phyloP scores from a whole-genome alignment of 2,329 filamentous ascomycete species.

The Nothomitra cinnamomea region DNA sequence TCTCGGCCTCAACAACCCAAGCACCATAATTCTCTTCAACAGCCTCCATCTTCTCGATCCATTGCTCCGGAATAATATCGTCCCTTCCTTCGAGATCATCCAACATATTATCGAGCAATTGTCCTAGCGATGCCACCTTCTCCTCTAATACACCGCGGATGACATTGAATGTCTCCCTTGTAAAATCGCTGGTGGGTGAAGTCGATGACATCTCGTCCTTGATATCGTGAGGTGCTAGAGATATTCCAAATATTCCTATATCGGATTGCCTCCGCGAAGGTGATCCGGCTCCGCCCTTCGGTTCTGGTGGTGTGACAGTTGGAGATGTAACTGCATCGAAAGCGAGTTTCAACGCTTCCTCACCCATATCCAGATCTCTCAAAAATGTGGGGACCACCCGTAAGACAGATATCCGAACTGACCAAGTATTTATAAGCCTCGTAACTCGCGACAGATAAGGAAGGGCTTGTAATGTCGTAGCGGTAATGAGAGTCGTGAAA shows the following conservation, averaged over 20 bases:
- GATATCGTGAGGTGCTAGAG: background rate
- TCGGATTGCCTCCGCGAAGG: background rate
- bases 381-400: slow-evolving; percentile 56
- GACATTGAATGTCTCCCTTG: slow-evolving; percentile 27
- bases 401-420: slow-evolving; percentile 55
- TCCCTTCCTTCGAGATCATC: slow-evolving; percentile 69
- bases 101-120: slow-evolving; percentile 66
- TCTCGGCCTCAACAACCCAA: slow-evolving; percentile 68
- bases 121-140: slow-evolving; percentile 53
- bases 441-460: slow-evolving; percentile 63
- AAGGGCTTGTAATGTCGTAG: slow-evolving; percentile 76
- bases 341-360: slow-evolving; percentile 20
- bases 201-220: background rate
- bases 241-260: background rate
- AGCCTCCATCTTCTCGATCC: slow-evolving; percentile 73
- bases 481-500: slow-evolving; percentile 75
- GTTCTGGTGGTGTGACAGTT: background rate
- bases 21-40: slow-evolving; percentile 62
- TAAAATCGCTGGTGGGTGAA: slow-evolving; percentile 7
- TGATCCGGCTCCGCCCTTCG: background rate
- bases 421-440: slow-evolving; percentile 62
- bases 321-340: slow-evolving; percentile 14
- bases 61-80: slow-evolving; percentile 70
- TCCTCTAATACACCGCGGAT: slow-evolving; percentile 47
- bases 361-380: slow-evolving; percentile 35